Percentiles rank a stretch among this genome's conserved stretches.
Evolutionary conservation across 169 alveolate genomes (phyloP).

Genomic region (Babesia ovis): DNA sequence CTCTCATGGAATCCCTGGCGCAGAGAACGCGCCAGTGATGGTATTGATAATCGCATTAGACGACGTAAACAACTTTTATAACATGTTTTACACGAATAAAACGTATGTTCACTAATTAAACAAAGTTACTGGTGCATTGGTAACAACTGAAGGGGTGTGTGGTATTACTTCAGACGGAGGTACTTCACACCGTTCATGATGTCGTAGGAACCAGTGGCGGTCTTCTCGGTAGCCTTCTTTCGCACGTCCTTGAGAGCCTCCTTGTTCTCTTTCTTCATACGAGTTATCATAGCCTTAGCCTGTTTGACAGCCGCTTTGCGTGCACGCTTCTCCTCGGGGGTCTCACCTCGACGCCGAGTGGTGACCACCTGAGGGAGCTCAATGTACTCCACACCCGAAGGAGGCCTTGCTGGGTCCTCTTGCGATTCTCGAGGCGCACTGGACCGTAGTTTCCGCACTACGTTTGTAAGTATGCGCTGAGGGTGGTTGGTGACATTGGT

Average conservation of each 20-base stretch:
- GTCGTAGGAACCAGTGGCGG: slow-evolving; percentile 54
- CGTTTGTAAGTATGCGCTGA: slow-evolving; percentile 54
- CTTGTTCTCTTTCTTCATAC: slow-evolving; percentile 79
- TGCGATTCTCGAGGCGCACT: background rate
- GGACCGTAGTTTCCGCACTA: slow-evolving; percentile 17
- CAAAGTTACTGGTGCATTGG: background rate
- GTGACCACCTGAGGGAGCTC: slow-evolving; percentile 41
- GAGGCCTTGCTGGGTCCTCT: slow-evolving; percentile 5
- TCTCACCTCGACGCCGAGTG: slow-evolving; percentile 74
- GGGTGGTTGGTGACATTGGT: slow-evolving; percentile 79
- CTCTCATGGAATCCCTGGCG: slow-evolving; percentile 80
- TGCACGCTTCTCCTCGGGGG: slow-evolving; percentile 79
- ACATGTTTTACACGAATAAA: background rate
- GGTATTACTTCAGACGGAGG: slow-evolving; percentile 29
- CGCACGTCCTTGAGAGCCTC: slow-evolving; percentile 50
- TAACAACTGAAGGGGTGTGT: background rate
- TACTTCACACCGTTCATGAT: slow-evolving; percentile 57
- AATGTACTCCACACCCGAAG: slow-evolving; percentile 22
- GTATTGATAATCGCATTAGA: slow-evolving; percentile 21
- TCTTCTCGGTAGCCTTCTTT: slow-evolving; percentile 43
- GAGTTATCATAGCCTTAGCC: slow-evolving; percentile 78
- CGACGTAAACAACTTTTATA: background rate
- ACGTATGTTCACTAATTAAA: background rate
- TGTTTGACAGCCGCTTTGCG: slow-evolving; percentile 79
- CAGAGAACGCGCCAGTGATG: slow-evolving; percentile 54